A percentile compares a stretch with the other conserved stretches of the same genome.
Evolutionary conservation across 1,284 basidiomycete genomes (phyloP).

Genomic region (Stygiomarasmius scandens): DNA sequence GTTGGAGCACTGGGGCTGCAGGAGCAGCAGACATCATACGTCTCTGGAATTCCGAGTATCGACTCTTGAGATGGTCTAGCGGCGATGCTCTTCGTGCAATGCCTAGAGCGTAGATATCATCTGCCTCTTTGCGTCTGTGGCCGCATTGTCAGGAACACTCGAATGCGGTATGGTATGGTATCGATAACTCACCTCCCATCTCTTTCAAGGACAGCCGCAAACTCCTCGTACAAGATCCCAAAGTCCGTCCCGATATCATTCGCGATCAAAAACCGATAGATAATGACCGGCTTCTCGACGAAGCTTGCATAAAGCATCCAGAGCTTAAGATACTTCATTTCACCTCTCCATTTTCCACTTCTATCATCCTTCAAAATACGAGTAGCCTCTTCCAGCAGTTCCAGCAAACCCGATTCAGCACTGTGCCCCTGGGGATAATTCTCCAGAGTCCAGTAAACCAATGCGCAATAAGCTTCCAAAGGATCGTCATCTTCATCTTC

Average conservation of each 20-base stretch:
- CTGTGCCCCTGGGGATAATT: constrained; percentile 68
- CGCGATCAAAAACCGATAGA: constrained; percentile 78
- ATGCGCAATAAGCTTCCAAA: constrained; percentile 60
- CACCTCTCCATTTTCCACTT: constrained; percentile 64
- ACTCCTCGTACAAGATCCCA: constrained; percentile 82
- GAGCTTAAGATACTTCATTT: constrained; percentile 81
- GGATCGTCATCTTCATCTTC: constrained; percentile 58
- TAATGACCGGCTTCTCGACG: constrained; percentile 65
- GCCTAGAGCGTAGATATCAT: constrained; percentile 85
- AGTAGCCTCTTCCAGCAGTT: constrained; percentile 82
- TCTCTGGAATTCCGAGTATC: constrained; percentile 82
- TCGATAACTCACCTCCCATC: constrained; percentile 50
- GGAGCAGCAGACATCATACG: constrained; percentile 65
- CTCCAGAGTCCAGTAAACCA: constrained; percentile 74
- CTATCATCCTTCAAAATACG: constrained; percentile 71
- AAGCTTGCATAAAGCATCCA: constrained; percentile 84
- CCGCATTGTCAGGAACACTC: not conserved
- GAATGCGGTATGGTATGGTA: not conserved
- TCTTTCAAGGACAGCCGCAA: constrained; percentile 70
- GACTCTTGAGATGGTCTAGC: constrained; percentile 72
- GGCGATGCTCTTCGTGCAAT: constrained; percentile 80
- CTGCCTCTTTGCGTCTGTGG: constrained; percentile 79
- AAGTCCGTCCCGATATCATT: constrained; percentile 80
- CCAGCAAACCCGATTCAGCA: constrained; percentile 76
- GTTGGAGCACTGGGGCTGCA: constrained; percentile 33